phyloP scores from a whole-genome alignment of 192 early-diverging fungal species.

The Entomortierella parvispora region DNA sequence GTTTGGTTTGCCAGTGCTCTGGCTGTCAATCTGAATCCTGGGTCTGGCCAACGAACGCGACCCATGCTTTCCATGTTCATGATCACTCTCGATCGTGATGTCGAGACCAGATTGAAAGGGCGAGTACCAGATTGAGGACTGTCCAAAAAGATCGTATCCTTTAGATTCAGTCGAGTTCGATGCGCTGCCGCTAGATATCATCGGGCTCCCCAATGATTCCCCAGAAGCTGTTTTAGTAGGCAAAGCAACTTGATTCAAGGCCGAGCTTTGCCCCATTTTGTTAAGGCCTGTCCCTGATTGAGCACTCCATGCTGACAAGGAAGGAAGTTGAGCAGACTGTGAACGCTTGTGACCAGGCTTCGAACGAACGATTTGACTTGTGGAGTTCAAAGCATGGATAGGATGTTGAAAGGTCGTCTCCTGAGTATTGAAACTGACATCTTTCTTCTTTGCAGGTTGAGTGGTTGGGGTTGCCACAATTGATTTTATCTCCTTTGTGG shows the following conservation, averaged over 20 bases:
- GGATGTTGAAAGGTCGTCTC: constrained; percentile 23
- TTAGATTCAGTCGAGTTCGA: not conserved
- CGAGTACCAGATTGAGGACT: constrained; percentile 42
- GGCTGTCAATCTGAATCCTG: constrained; percentile 11
- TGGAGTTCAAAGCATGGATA: constrained; percentile 39
- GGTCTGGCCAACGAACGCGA: constrained; percentile 6
- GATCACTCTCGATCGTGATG: constrained; percentile 45
- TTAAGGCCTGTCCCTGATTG: not conserved
- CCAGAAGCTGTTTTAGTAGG: not conserved
- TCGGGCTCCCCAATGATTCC: not conserved
- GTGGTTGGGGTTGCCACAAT: not conserved
- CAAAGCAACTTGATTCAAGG: constrained; percentile 4
- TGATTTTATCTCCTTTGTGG: not conserved
- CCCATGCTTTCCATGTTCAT: constrained; percentile 34
- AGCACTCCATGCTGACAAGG: constrained; percentile 28
- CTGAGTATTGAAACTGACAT: not conserved
- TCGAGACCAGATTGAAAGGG: constrained; percentile 47
- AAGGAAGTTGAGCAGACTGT: constrained; percentile 40
- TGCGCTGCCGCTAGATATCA: not conserved
- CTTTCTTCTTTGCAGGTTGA: not conserved
- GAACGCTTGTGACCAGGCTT: constrained; percentile 38
- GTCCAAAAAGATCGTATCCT: constrained; percentile 18
- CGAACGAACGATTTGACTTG: constrained; percentile 35
- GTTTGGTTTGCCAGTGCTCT: not conserved
- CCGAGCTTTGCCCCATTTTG: not conserved